phyloP scores from a whole-genome alignment of 441 rosid genomes.

The Populus trichocarpa region DNA sequence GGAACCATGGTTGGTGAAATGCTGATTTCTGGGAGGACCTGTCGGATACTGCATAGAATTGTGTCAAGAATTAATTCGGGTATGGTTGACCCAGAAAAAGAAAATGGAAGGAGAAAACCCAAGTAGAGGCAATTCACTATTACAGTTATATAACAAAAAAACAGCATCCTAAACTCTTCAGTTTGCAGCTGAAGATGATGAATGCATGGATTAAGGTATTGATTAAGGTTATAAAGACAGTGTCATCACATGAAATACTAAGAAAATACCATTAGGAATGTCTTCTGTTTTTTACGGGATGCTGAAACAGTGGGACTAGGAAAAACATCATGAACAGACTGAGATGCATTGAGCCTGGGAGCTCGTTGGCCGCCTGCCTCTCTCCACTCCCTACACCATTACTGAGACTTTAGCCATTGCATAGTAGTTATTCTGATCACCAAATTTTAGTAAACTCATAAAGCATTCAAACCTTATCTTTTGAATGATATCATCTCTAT shows the following conservation, averaged over 20 bases:
- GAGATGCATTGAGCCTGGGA: slow-evolving; percentile 47
- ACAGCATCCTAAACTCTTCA: background rate
- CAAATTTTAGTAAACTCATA: slow-evolving; percentile 6
- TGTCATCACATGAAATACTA: slow-evolving; percentile 1
- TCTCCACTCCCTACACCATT: slow-evolving; percentile 75
- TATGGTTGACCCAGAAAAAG: background rate
- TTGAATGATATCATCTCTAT: slow-evolving; percentile 72
- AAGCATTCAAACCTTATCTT: slow-evolving; percentile 65
- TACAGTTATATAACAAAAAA: background rate
- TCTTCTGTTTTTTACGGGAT: slow-evolving; percentile 53
- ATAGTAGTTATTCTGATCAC: background rate
- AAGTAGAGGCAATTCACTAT: background rate
- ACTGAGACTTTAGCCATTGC: slow-evolving; percentile 16
- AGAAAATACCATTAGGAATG: slow-evolving; percentile 57
- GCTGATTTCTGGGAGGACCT: slow-evolving; percentile 48
- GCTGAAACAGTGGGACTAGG: too few species aligned
- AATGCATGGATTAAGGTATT: slow-evolving; percentile 7
- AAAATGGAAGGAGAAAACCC: background rate
- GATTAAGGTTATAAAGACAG: background rate
- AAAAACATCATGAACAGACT: slow-evolving; percentile 51
- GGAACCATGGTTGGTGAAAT: slow-evolving; percentile 42
- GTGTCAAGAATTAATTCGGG: background rate
- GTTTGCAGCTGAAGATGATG: slow-evolving; percentile 10
- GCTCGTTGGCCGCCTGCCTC: slow-evolving; percentile 64
- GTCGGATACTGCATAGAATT: slow-evolving; percentile 54